Base-by-base conservation (phyloP, 768 basidiomycete species). In the Lactarius pseudohatsudake region DNA sequence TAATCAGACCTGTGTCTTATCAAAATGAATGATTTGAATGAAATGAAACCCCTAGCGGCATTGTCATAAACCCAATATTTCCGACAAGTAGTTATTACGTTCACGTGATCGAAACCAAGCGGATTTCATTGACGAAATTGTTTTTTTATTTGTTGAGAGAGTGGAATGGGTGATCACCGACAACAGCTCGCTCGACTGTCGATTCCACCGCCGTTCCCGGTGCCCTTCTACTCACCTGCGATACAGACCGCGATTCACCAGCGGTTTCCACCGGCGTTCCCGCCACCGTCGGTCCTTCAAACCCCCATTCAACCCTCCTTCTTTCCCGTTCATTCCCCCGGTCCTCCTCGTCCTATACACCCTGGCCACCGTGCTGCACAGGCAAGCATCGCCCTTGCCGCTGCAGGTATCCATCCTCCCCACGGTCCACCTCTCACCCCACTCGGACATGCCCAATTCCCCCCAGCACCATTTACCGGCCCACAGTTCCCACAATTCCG, bases 261-360 rank as follows among this genome's bases (percentile, higher is more conserved):
- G 30, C 77, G 81, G 53, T 86, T 85, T 76, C 86, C 84, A 68
- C 84, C 87, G 0, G 75, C 81, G 0, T 84, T 83, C 68, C 84
- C 83, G 40, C 64, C 81, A 66, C 47, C 74, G 40, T 60, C 77
- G 64, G 70, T 83, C 57, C 77, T 90, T 59, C 90, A 89, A 73
- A 90, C 89, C 4, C 90, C 90, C 55, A 86, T 91, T 80, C 90
- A 91, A 73, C 74, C 84, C 22, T 89, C 86, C 76, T 90, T 89
- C 67, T 77, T 79, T 40, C 79, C 77, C 1, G 81, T 79, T 41
- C 82, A 81, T 6, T 82, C 83, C 30, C 78, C 76, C 32, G 80
- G 81, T 1, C 86, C 86, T 1, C 79, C 75, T 56, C 84, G 85
- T 47, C 86, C 86, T 0, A 72, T 77, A 3, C 78, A 77, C 69